These are phyloP conservation scores for Leccinum uliginosum DNA, from an alignment of 768 basidiomycete species.

Conservation along the genomic window DNA sequence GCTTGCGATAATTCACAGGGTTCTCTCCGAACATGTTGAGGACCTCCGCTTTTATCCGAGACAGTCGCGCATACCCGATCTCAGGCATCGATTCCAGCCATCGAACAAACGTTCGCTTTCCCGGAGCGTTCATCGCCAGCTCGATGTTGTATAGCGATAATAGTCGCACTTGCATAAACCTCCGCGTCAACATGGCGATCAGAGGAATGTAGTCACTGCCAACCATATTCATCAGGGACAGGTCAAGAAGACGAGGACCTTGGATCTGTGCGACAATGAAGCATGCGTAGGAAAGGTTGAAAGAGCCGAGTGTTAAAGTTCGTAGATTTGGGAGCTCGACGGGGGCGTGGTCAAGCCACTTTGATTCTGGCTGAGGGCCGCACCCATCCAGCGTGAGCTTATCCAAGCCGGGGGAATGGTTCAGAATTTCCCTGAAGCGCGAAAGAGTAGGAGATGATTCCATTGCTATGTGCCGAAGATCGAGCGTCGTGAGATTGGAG, in stretches of 20 bases:
- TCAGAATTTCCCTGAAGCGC: slow-evolving; percentile 52
- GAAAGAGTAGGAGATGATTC: slow-evolving; percentile 45
- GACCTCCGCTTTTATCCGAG: slow-evolving; percentile 38
- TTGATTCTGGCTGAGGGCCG: slow-evolving; percentile 41
- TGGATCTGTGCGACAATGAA: slow-evolving; percentile 45
- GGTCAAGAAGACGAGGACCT: slow-evolving; percentile 54
- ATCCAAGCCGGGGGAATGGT: slow-evolving; percentile 42
- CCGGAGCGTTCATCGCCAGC: slow-evolving; percentile 24
- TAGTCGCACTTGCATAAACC: slow-evolving; percentile 49
- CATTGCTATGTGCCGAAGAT: slow-evolving; percentile 58
- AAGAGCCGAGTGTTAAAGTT: slow-evolving; percentile 54
- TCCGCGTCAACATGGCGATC: slow-evolving; percentile 41
- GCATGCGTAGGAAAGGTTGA: slow-evolving; percentile 44
- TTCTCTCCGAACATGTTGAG: slow-evolving; percentile 48
- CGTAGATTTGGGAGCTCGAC: slow-evolving; percentile 47
- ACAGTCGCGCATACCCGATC: slow-evolving; percentile 46
- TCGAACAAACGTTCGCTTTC: slow-evolving; percentile 34
- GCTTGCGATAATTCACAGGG: slow-evolving; percentile 23
- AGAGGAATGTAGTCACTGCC: slow-evolving; percentile 50
- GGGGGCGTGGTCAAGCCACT: slow-evolving; percentile 31
- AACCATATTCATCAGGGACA: slow-evolving; percentile 52
- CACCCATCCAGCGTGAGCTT: slow-evolving; percentile 62
- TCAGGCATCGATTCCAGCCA: slow-evolving; percentile 60
- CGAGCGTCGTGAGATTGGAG: slow-evolving; percentile 56
- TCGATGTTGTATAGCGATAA: slow-evolving; percentile 50